Conservation (phyloP, 208 protist species). For the Leishmania arabica region DNA sequence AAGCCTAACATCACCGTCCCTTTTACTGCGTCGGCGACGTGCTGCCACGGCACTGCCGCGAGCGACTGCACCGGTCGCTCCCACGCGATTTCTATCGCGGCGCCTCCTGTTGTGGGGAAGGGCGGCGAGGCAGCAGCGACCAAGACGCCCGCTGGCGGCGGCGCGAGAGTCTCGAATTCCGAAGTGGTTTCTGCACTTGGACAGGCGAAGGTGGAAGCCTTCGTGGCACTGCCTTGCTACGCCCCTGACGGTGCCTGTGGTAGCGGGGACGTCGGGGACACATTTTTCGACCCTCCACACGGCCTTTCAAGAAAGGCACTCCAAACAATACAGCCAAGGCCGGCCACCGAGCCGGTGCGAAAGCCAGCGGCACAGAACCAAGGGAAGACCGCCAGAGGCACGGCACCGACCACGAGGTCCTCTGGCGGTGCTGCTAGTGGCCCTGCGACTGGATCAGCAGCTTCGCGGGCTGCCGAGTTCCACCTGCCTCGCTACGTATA, state of each 20-base stretch:
- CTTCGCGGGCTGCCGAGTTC: neutral
- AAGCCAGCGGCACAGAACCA: neutral
- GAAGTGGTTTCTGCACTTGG: neutral
- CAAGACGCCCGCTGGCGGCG: neutral
- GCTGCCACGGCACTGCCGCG: slow-evolving; percentile 11
- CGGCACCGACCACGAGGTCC: neutral
- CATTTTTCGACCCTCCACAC: neutral
- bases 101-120: neutral
- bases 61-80: slow-evolving; percentile 10
- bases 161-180: neutral
- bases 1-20: neutral
- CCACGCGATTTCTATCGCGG: slow-evolving; percentile 20
- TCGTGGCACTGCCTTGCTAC: neutral
- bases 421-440: neutral
- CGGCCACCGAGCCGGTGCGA: neutral
- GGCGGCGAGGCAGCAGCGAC: neutral
- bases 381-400: neutral
- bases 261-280: neutral
- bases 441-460: neutral
- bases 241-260: neutral
- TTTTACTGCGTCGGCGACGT: slow-evolving; percentile 1
- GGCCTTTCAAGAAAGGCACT: neutral
- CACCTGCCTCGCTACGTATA: slow-evolving; percentile 14
- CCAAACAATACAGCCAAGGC: neutral
- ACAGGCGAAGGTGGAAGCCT: neutral